A percentile compares a stretch with the other conserved stretches of the same genome.
Evolutionary conservation across 2,329 filamentous ascomycete species (phyloP).

Genomic region (Talaromyces verruculosus): DNA sequence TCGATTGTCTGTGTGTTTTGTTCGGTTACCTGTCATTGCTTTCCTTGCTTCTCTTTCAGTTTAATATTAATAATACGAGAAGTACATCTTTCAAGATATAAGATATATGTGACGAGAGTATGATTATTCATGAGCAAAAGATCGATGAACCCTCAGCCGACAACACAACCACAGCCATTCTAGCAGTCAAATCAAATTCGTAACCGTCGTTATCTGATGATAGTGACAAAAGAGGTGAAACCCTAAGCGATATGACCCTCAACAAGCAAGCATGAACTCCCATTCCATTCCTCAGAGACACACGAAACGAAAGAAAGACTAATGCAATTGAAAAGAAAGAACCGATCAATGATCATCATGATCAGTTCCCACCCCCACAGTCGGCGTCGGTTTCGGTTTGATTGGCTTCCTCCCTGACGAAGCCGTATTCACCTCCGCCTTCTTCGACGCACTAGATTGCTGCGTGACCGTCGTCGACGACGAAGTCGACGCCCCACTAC

Average conservation of each 20-base stretch:
- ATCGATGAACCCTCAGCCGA: not conserved
- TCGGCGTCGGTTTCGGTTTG: slow-evolving; percentile 19
- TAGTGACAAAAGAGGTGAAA: slow-evolving; percentile 7
- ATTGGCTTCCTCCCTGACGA: slow-evolving; percentile 20
- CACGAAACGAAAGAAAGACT: not conserved
- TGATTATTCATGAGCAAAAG: not conserved
- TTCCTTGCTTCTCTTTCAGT: not conserved
- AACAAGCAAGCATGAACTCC: slow-evolving; percentile 7
- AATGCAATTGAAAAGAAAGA: not conserved
- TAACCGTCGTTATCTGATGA: not conserved
- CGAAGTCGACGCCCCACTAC: not conserved
- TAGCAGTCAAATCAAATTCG: slow-evolving; percentile 2
- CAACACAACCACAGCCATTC: not conserved
- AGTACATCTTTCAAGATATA: not conserved
- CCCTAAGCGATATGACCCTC: not conserved
- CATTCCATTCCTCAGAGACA: not conserved
- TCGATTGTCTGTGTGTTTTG: not conserved
- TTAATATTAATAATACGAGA: slow-evolving; percentile 9
- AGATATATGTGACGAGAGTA: not conserved
- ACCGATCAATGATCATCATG: not conserved
- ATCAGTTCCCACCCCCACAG: slow-evolving; percentile 19
- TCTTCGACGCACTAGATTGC: not conserved
- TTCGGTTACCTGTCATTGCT: not conserved
- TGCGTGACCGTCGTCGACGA: slow-evolving; percentile 6
- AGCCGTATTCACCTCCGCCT: slow-evolving; percentile 11